phyloP scores from a whole-genome alignment of 2,329 filamentous ascomycete genomes.

The Paraphoma chrysanthemicola region DNA sequence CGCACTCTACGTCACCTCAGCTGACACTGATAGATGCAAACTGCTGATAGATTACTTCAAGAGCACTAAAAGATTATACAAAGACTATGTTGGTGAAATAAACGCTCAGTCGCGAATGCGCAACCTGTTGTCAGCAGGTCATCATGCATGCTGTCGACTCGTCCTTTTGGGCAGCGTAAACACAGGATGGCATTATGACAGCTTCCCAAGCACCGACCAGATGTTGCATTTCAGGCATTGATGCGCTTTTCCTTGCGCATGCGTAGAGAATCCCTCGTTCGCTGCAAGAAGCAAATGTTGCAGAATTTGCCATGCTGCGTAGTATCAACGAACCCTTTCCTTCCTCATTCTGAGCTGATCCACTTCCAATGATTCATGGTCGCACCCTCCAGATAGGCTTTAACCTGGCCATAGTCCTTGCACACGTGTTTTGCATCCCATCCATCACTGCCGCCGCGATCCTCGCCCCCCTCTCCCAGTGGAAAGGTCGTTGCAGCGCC shows the following conservation, averaged over 20 bases:
- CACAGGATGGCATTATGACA: too few relatives aligned
- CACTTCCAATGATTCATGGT: slow-evolving; percentile 39
- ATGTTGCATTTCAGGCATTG: neutral
- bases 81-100: too few relatives aligned
- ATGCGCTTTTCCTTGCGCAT: neutral
- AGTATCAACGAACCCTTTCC: neutral
- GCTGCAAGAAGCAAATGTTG: neutral
- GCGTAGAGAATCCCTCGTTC: neutral
- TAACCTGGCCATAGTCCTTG: slow-evolving; percentile 40
- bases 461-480: slow-evolving; percentile 25
- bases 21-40: too few relatives aligned
- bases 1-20: too few relatives aligned
- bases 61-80: too few relatives aligned
- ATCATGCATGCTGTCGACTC: too few relatives aligned
- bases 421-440: slow-evolving; percentile 45
- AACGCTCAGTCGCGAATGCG: too few relatives aligned
- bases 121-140: too few relatives aligned
- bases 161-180: too few relatives aligned
- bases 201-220: too few relatives aligned
- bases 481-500: slow-evolving; percentile 44
- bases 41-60: too few relatives aligned
- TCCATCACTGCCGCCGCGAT: slow-evolving; percentile 42
- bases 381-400: slow-evolving; percentile 35
- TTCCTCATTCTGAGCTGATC: slow-evolving; percentile 28
- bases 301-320: neutral